Percentiles rank a stretch among this genome's conserved stretches.
phyloP scores from a whole-genome alignment of 2,329 filamentous ascomycete species.

The Verticillium albo-atrum region DNA sequence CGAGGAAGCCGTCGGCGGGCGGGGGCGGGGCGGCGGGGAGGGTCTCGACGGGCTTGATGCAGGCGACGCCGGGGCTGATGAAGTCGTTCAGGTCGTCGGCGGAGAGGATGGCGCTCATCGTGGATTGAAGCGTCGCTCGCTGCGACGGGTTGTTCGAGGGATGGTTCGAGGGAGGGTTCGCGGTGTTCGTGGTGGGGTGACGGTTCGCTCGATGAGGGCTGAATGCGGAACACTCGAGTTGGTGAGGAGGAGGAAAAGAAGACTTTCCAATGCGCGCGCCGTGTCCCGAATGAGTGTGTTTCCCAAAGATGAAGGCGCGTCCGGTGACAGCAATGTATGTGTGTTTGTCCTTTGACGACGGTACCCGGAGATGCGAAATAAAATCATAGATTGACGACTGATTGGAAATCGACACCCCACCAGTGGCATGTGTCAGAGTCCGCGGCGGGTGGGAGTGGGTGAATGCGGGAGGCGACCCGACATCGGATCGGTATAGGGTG shows the following conservation, averaged over 20 bases:
- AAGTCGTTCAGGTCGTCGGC: slow-evolving; percentile 98
- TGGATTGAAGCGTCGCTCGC: slow-evolving; percentile 13
- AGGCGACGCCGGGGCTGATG: slow-evolving; percentile 94
- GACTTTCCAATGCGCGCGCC: not conserved
- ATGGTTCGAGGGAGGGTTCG: not conserved
- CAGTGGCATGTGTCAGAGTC: slow-evolving; percentile 6
- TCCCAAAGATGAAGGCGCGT: not conserved
- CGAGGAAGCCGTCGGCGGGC: slow-evolving; percentile 28
- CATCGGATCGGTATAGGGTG: not conserved
- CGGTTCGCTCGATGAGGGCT: not conserved
- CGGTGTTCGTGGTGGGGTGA: not conserved
- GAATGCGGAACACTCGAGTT: not conserved
- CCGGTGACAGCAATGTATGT: not conserved
- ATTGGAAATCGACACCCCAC: slow-evolving; percentile 14
- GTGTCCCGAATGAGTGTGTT: not conserved
- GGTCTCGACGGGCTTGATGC: slow-evolving; percentile 95
- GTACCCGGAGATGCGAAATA: slow-evolving; percentile 12
- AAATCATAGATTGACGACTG: slow-evolving; percentile 1
- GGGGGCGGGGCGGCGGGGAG: slow-evolving; percentile 61
- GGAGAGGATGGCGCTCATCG: slow-evolving; percentile 96
- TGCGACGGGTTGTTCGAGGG: not conserved
- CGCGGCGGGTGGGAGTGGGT: not conserved
- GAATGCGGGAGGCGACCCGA: not conserved
- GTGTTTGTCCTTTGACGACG: not conserved
- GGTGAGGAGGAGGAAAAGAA: not conserved